These are phyloP conservation scores for Buxus sempervirens DNA, from an alignment of 164 flowering plant species.

Conservation along the genomic window DNA sequence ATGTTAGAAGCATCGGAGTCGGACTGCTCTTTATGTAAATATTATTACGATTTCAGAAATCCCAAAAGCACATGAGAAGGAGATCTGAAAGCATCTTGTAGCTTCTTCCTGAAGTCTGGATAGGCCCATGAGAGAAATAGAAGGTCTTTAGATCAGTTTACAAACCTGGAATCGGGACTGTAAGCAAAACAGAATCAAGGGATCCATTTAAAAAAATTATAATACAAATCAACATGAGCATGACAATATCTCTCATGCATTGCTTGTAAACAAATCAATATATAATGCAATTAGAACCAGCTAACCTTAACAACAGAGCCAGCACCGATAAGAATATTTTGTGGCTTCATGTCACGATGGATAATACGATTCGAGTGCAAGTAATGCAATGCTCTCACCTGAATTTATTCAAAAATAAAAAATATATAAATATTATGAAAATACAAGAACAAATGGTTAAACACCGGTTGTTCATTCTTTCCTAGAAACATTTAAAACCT, in stretches of 20 bases:
- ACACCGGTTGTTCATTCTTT: not conserved
- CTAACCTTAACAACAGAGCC: conserved; percentile 87
- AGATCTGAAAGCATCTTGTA: not conserved
- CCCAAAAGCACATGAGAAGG: not conserved
- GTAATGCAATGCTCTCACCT: conserved; percentile 95
- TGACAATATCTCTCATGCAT: not conserved
- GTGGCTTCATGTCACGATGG: conserved; percentile 99
- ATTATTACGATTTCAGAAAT: too few species aligned
- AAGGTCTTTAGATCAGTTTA: not conserved
- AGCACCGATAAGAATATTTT: conserved; percentile 91
- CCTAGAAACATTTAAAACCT: not conserved
- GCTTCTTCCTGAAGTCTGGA: not conserved
- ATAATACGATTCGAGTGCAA: conserved; percentile 94
- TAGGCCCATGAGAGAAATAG: not conserved
- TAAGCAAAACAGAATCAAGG: not conserved
- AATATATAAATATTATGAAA: not conserved
- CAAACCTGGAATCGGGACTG: not conserved
- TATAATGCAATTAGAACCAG: not conserved
- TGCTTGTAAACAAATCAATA: not conserved
- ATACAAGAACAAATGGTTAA: not conserved
- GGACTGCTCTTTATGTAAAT: too few species aligned
- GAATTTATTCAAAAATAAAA: conserved; percentile 17
- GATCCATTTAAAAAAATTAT: not conserved
- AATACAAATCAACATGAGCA: not conserved
- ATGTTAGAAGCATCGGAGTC: too few species aligned